Base-by-base conservation (phyloP, 2,329 filamentous ascomycete genomes). In the Nemania diffusa region DNA sequence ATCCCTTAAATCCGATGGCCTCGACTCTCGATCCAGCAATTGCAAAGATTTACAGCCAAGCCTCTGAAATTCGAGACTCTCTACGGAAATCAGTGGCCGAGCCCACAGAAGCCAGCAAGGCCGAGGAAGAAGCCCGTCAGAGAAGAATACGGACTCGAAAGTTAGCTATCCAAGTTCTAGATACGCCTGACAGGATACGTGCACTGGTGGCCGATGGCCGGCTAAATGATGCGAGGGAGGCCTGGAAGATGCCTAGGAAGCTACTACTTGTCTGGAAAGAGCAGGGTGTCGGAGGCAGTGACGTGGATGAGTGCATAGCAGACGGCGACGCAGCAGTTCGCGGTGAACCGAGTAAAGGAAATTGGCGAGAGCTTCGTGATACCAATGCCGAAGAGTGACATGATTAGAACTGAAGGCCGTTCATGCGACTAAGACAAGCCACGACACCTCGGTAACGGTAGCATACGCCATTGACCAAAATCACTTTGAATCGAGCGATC, bases 1-100 rank as follows among this genome's bases (percentile, higher is more conserved):
- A 94, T 73, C 91, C 91, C 3, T 78, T 94, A 53, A 91, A 91
- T 67, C 91, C 91, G 1, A 89, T 91, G 79, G 91, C 90, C 1
- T 89, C 88, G 52, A 93, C 90, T 0, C 84, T 94, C 34, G 88
- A 91, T 71, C 89, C 90, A 2, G 91, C 91, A 42, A 91, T 95
- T 57, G 86, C 87, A 2, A 90, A 92, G 69, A 93, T 95, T 72
- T 92, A 92, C 73, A 85, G 85, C 37, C 84, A 87, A 73, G 87
- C 87, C 6, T 83, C 80, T 2, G 80, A 82, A 44, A 90, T 90
- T 73, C 82, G 84, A 69, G 84, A 85, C 67, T 80, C 81, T 13
- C 76, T 89, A 26, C 83, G 85, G 62, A 74, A 81, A 50, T 80
- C 80, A 3, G 78, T 88, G 1, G 83, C 84, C 1, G 74, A 81